These are phyloP conservation scores for Daldinia caldariorum DNA, from an alignment of 495 filamentous ascomycete genomes.

Conservation along the genomic window DNA sequence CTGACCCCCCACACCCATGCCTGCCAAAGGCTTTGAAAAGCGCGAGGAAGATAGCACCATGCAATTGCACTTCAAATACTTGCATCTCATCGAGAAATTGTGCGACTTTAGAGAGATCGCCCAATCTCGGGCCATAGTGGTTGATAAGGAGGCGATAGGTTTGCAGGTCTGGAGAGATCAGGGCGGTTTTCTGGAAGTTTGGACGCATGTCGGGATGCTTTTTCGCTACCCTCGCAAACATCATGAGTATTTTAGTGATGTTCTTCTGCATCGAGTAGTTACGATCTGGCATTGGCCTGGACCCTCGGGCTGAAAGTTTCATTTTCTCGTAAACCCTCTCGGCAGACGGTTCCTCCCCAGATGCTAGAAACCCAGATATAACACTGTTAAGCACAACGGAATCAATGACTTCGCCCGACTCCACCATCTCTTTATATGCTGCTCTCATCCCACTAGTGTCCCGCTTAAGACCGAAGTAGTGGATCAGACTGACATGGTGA, in stretches of 20 bases:
- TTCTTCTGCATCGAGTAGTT: slow-evolving; percentile 59
- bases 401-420: slow-evolving; percentile 86
- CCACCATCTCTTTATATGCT: slow-evolving; percentile 79
- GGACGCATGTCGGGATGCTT: slow-evolving; percentile 54
- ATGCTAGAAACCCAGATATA: slow-evolving; percentile 77
- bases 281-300: slow-evolving; percentile 48
- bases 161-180: slow-evolving; percentile 67
- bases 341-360: slow-evolving; percentile 75
- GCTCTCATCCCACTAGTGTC: slow-evolving; percentile 74
- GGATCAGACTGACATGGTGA: slow-evolving; percentile 82
- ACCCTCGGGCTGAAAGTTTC: slow-evolving; percentile 64
- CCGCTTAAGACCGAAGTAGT: slow-evolving; percentile 75
- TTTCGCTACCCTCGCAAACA: slow-evolving; percentile 57
- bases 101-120: slow-evolving; percentile 65
- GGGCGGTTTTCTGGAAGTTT: slow-evolving; percentile 62
- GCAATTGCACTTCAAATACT: slow-evolving; percentile 61
- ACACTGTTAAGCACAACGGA: slow-evolving; percentile 86
- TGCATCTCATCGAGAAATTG: slow-evolving; percentile 74
- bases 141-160: slow-evolving; percentile 74
- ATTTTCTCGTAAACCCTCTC: slow-evolving; percentile 84
- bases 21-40: slow-evolving; percentile 78
- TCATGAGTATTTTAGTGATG: slow-evolving; percentile 65
- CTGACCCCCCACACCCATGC: slow-evolving; percentile 71
- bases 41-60: slow-evolving; percentile 70
- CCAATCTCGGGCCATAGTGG: slow-evolving; percentile 61